Base-by-base conservation (phyloP, 345 rosid genomes). In the Erucastrum elatum region DNA sequence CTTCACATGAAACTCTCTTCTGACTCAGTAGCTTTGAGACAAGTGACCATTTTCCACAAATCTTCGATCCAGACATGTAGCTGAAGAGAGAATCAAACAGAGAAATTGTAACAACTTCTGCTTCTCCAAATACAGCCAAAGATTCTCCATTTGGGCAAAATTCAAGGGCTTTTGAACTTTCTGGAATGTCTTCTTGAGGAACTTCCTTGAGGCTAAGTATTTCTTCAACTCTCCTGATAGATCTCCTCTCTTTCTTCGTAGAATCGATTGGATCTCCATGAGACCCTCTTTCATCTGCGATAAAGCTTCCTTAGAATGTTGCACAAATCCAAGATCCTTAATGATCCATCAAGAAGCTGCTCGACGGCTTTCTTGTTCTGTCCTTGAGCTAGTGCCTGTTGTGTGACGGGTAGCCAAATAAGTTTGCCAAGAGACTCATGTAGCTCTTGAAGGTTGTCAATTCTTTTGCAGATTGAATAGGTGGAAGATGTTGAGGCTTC, bases 341-440 rank as follows among this genome's bases (percentile, higher is more conserved):
- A 79, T 25, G 89, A 82, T 41, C 83, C 84, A 37, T 84, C 78
- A 65, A 87, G 76, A 41, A 80, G 56, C 59, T 80, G 85, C 39
- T 78, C 80, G 0, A 81, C 81, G 0, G 9, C 59, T 41, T 72
- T 65, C 76, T 30, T 76, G 10, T 69, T 27, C 4, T 74, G 62
- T 25, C 76, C 84, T 53, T 86, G 85, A 64, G 72, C 2, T n/a
- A 86, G 78, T 37, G 70, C 58, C 2, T 68, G 74, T 63, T 75
- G 85, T 6, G 81, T 51, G 0, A 26, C 30, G 1, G 84, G 84
- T 68, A 82, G 2, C 27, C 72, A 59, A 3, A 86, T 80, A 74
- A 75, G 75, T 33, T 78, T 75, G 39, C 72, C 77, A 15, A 82
- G 78, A 26, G 65, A 79, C 33, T 75, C 80, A 12, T 77, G 76